Evolutionary conservation across 2,329 filamentous ascomycete genomes (phyloP).

Genomic region (Rutstroemia sp.): DNA sequence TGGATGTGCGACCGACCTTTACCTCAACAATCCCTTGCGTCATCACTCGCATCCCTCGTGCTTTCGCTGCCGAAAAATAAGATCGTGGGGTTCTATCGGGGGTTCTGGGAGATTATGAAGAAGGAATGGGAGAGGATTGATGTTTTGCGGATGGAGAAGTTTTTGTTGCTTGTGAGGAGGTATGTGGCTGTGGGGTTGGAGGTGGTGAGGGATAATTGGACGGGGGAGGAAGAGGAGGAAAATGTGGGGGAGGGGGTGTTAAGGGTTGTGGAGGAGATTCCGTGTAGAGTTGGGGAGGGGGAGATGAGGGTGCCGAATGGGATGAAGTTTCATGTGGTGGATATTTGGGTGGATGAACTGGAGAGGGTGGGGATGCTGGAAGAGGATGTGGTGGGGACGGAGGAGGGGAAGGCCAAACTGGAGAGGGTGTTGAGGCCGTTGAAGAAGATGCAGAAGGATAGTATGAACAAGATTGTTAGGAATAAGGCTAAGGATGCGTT

Average conservation of each 20-base stretch:
- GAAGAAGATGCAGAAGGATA: slow-evolving; percentile 37
- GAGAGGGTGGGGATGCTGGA: slow-evolving; percentile 57
- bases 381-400: slow-evolving; percentile 28
- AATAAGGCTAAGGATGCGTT: slow-evolving; percentile 62
- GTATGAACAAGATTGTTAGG: slow-evolving; percentile 66
- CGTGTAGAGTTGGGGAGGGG: slow-evolving; percentile 22
- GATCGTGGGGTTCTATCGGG: slow-evolving; percentile 44
- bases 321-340: slow-evolving; percentile 75
- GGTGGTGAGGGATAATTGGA: slow-evolving; percentile 20
- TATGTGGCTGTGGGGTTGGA: slow-evolving; percentile 66
- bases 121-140: slow-evolving; percentile 66
- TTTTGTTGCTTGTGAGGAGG: slow-evolving; percentile 73
- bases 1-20: slow-evolving; percentile 89
- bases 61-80: slow-evolving; percentile 45
- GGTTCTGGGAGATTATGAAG: slow-evolving; percentile 65
- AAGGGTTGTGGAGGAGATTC: slow-evolving; percentile 40
- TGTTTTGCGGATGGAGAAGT: slow-evolving; percentile 83
- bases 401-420: slow-evolving; percentile 29
- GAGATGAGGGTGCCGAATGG: slow-evolving; percentile 63
- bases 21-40: slow-evolving; percentile 78
- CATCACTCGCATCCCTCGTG: slow-evolving; percentile 66
- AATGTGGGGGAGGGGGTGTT: slow-evolving; percentile 29
- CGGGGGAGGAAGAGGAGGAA: slow-evolving; percentile 30
- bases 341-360: slow-evolving; percentile 88
- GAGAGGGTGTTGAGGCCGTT: slow-evolving; percentile 37